These are phyloP conservation scores for Mucor mucedo DNA, from an alignment of 371 early-diverging fungal species.

Conservation along the genomic window DNA sequence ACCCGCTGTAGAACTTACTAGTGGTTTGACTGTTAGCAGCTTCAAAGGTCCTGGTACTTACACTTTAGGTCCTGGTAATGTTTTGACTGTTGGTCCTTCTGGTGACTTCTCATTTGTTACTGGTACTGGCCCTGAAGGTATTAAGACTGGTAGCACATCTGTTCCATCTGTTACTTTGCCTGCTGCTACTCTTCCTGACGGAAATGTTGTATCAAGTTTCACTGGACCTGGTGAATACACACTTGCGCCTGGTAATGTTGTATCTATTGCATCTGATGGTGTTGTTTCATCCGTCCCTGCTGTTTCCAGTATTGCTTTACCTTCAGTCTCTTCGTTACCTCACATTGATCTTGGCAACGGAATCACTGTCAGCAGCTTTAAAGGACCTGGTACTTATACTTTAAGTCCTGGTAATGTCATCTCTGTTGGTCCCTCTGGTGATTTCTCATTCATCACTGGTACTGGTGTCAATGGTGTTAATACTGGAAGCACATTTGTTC, in stretches of 20 bases:
- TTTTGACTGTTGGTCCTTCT: not conserved
- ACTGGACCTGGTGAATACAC: not conserved
- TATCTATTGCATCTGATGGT: not conserved
- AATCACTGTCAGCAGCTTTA: not conserved
- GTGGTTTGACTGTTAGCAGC: not conserved
- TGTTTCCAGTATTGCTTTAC: not conserved
- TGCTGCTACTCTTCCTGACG: not conserved
- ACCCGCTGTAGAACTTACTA: not conserved
- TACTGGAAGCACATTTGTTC: not conserved
- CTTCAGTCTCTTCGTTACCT: not conserved
- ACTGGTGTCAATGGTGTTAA: not conserved
- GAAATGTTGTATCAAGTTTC: not conserved
- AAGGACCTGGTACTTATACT: slow-evolving; percentile 7
- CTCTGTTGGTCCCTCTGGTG: not conserved
- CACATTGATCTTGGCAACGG: slow-evolving; percentile 1
- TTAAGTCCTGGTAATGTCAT: not conserved
- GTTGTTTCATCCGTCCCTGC: not conserved
- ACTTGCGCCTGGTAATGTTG: slow-evolving; percentile 7
- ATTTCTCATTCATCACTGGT: not conserved
- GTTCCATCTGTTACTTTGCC: not conserved
- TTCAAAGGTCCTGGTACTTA: slow-evolving; percentile 3
- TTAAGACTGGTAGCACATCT: not conserved
- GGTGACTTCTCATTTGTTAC: not conserved
- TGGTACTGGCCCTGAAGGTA: not conserved
- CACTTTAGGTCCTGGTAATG: slow-evolving; percentile 11